Evolutionary conservation across 768 basidiomycete genomes (phyloP), one percentile per base, ranked within the genome.

Genomic region (Ramaria rubella): DNA sequence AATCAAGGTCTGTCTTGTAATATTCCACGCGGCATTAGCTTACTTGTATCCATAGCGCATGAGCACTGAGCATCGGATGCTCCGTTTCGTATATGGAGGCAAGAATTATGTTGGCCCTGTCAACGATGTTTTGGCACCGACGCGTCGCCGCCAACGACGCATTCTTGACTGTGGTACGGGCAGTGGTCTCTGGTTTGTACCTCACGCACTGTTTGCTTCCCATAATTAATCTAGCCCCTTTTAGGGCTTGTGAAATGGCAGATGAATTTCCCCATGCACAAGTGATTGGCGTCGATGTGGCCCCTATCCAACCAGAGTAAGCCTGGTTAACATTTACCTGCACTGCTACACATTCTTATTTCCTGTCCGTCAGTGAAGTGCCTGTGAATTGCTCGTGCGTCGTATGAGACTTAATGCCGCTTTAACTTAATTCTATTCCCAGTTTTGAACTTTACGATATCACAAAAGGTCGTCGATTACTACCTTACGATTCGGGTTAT

Each of bases 241-340:
- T 60, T 65, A 91, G 89, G 89, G 73, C 82, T 4, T 76, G 85
- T 69, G 85, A 89, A 61, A 85, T 91, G 83, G 86, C 85, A 54
- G 68, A 65, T 45, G 73, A 74, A 49, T 91, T 85, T 66, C 83
- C 81, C 17, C 73, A 79, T 62, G 85, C 81, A 59, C 70, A 71
- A 62, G 87, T 90, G 66, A 74, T 77, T 61, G 90, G 85, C 40
- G 68, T 88, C 51, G 90, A 92, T 70, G 85, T 89, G 61, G 89
- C 85, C 23, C 85, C 85, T 60, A 79, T 87, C 38, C 86, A 87
- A 65, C 83, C 85, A 49, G 77, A 80, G 89, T 90, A 68, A 62
- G 78, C 64, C 49, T 57, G 31, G 43, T 26, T 52, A 44, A 34
- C 45, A 36, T 44, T 31, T 44, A 26, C 19, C 42, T 27, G 51